phyloP scores from a whole-genome alignment of 441 rosid genomes.

The Pelargonium cotyledonis region DNA sequence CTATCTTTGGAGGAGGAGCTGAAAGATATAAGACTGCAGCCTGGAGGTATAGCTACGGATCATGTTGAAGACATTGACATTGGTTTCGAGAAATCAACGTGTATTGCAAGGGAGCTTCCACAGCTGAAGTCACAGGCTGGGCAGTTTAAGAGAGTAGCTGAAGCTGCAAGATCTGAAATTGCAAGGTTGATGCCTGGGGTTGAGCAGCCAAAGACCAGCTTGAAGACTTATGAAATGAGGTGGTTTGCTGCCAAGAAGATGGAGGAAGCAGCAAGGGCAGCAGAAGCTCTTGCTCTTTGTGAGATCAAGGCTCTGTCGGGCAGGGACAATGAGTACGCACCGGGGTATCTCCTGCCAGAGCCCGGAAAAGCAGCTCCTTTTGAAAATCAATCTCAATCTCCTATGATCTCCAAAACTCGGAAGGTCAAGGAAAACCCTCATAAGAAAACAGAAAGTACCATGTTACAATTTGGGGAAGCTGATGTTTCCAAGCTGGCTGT shows the following conservation, averaged over 20 bases:
- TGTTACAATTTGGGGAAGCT: slow-evolving; percentile 30
- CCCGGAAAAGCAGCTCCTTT: slow-evolving; percentile 30
- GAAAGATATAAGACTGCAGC: slow-evolving; percentile 34
- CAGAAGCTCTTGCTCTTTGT: slow-evolving; percentile 77
- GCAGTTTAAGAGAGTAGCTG: slow-evolving; percentile 45
- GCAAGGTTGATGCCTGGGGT: slow-evolving; percentile 28
- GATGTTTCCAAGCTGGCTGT: slow-evolving; percentile 36
- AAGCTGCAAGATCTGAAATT: slow-evolving; percentile 26
- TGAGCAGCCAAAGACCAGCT: slow-evolving; percentile 35
- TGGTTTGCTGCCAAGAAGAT: slow-evolving; percentile 82
- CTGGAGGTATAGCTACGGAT: slow-evolving; percentile 16
- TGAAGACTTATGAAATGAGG: slow-evolving; percentile 72
- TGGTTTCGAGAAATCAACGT: slow-evolving; percentile 12
- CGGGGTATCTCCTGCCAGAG: slow-evolving; percentile 50
- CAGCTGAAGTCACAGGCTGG: slow-evolving; percentile 30
- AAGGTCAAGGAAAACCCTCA: slow-evolving; percentile 21
- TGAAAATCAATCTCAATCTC: slow-evolving; percentile 22
- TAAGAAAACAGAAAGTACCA: slow-evolving; percentile 24
- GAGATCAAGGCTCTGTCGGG: slow-evolving; percentile 55
- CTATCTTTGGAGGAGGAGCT: slow-evolving; percentile 51
- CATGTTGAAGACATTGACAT: slow-evolving; percentile 14
- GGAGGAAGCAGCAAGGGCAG: slow-evolving; percentile 96
- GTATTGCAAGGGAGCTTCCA: slow-evolving; percentile 23
- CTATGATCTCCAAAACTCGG: slow-evolving; percentile 30
- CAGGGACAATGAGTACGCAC: slow-evolving; percentile 26